Evolutionary conservation across 176 grass and related monocot species (phyloP).

Genomic region (Raddia distichophylla): DNA sequence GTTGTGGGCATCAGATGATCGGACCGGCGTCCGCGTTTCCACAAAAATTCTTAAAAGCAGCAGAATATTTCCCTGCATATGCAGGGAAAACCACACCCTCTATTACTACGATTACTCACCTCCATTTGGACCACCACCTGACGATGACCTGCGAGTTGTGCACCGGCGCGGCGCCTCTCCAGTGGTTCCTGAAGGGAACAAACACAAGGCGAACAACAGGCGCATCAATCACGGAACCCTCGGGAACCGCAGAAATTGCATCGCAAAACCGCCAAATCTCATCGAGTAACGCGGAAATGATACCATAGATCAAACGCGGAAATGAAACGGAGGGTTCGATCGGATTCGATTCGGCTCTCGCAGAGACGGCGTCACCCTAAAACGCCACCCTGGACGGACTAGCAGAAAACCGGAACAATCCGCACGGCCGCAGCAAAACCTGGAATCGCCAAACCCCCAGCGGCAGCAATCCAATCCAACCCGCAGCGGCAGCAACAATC

Average conservation of each 20-base stretch:
- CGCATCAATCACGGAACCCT: constrained; percentile 20
- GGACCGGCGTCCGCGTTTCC: neutral
- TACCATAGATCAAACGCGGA: neutral
- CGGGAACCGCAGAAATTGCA: constrained; percentile 10
- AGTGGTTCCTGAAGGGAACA: constrained; percentile 33
- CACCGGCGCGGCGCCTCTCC: neutral
- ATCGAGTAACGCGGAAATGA: neutral
- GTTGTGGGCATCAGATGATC: constrained; percentile 25
- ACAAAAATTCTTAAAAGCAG: neutral
- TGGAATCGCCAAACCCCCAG: neutral
- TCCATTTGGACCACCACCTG: constrained; percentile 41
- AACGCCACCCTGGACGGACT: neutral
- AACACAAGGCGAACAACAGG: neutral
- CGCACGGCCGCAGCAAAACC: neutral
- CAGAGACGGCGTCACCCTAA: constrained; percentile 10
- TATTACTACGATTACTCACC: constrained; percentile 35
- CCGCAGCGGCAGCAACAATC: neutral
- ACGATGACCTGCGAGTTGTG: neutral
- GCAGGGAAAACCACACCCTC: constrained; percentile 28
- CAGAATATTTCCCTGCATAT: constrained; percentile 52
- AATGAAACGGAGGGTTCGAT: constrained; percentile 31
- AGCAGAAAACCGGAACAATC: neutral
- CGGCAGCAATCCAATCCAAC: neutral
- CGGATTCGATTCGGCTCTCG: constrained; percentile 1
- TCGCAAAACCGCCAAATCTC: neutral